Evolutionary conservation across 1,284 basidiomycete species (phyloP).

Genomic region (Earliella scabrosa): DNA sequence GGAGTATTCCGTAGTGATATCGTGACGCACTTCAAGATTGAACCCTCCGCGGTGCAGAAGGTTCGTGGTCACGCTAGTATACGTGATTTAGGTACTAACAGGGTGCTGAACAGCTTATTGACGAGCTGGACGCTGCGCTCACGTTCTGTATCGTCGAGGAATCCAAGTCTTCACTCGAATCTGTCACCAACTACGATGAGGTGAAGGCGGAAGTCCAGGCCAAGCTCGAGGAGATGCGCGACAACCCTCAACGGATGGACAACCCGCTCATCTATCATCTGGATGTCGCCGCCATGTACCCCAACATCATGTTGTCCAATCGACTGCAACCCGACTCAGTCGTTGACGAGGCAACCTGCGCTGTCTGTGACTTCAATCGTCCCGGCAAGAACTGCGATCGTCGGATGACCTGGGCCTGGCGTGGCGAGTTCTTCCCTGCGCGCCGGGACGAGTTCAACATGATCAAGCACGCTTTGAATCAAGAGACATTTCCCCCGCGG

Average conservation of each 20-base stretch:
- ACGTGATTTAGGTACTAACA: background rate
- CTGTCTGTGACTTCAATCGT: constrained; percentile 98
- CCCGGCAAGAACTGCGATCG: constrained; percentile 96
- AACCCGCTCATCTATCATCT: constrained; percentile 98
- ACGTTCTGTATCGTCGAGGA: constrained; percentile 92
- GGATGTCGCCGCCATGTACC: constrained; percentile 99
- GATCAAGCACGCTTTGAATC: constrained; percentile 96
- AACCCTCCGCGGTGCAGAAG: constrained; percentile 85
- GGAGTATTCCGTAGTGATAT: constrained; percentile 99
- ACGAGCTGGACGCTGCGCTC: constrained; percentile 92
- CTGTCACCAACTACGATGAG: constrained; percentile 95
- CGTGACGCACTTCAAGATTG: constrained; percentile 93
- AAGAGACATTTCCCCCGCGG: constrained; percentile 91
- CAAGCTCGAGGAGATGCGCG: constrained; percentile 89
- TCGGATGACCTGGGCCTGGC: constrained; percentile 97
- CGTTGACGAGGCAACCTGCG: constrained; percentile 95
- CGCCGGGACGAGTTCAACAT: constrained; percentile 99
- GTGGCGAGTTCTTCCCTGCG: constrained; percentile 98
- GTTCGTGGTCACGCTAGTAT: constrained; percentile 43
- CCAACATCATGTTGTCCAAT: constrained; percentile 99
- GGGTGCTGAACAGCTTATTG: constrained; percentile 72
- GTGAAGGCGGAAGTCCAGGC: constrained; percentile 82
- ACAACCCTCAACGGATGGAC: constrained; percentile 88
- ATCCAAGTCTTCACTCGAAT: constrained; percentile 79
- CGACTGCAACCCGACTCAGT: constrained; percentile 98